These are phyloP conservation scores for Wickerhamomyces xylosicus DNA, from an alignment of 805 yeast species.

Conservation along the genomic window DNA sequence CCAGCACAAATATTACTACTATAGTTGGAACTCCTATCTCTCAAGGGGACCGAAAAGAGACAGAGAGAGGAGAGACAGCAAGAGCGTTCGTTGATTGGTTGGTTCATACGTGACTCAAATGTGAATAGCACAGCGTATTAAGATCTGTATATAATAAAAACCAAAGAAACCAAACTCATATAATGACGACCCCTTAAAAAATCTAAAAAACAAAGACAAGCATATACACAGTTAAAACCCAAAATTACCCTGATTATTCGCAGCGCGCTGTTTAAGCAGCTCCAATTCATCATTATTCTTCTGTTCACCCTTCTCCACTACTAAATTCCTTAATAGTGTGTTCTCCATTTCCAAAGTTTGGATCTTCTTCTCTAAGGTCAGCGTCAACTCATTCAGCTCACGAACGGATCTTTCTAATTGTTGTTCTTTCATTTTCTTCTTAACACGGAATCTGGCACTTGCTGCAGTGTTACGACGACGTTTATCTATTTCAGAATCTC, in stretches of 20 bases:
- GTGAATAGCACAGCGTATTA: no score
- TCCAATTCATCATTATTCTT: constrained; percentile 45
- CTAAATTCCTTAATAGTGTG: constrained; percentile 69
- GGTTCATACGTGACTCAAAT: no score
- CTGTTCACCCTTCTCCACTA: constrained; percentile 63
- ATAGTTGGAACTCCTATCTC: no score
- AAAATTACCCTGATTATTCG: neutral
- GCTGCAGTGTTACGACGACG: constrained; percentile 89
- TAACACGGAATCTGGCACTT: constrained; percentile 84
- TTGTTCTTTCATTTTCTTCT: constrained; percentile 86
- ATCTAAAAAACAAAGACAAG: no score
- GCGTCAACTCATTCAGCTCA: constrained; percentile 61
- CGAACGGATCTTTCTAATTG: constrained; percentile 73
- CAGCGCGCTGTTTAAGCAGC: constrained; percentile 37
- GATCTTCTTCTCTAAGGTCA: constrained; percentile 58
- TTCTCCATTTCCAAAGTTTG: constrained; percentile 91
- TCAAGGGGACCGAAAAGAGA: no score
- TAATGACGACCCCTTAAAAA: no score
- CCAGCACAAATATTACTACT: no score
- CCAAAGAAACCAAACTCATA: no score
- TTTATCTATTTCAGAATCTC: constrained; percentile 50
- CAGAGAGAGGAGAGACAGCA: no score
- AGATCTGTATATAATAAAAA: no score
- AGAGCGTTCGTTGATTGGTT: no score
- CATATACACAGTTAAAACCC: no score